Evolutionary conservation across 2,329 filamentous ascomycete genomes (phyloP).

Genomic region (Aspergillus sp.): DNA sequence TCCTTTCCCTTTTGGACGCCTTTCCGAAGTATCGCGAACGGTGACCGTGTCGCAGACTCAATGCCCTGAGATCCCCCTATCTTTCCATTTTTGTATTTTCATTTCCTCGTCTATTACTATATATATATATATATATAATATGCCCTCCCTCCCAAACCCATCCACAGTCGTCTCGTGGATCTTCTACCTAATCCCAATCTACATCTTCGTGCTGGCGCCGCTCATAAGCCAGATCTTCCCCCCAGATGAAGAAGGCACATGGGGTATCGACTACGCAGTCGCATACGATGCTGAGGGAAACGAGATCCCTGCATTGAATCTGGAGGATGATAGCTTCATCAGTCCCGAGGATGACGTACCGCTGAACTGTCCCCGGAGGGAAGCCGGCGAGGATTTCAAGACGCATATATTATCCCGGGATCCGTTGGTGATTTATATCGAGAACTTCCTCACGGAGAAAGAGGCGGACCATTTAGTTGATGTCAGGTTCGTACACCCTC

Average conservation of each 20-base stretch:
- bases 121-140: constrained; percentile 6
- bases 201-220: constrained; percentile 31
- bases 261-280: constrained; percentile 9
- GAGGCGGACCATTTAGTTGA: constrained; percentile 48
- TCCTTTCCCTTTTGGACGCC: too few relatives aligned
- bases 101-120: not conserved
- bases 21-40: too few relatives aligned
- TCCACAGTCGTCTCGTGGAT: constrained; percentile 28
- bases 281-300: not conserved
- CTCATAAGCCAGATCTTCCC: constrained; percentile 22
- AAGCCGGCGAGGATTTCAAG: constrained; percentile 16
- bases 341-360: constrained; percentile 27
- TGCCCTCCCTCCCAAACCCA: constrained; percentile 19
- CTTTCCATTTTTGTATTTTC: not conserved
- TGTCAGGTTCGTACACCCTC: constrained; percentile 42
- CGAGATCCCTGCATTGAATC: constrained; percentile 9
- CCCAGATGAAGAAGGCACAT: constrained; percentile 1
- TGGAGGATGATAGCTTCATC: constrained; percentile 27
- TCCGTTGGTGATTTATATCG: constrained; percentile 54
- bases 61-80: too few relatives aligned
- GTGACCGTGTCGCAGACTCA: too few relatives aligned
- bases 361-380: constrained; percentile 18
- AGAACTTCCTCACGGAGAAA: constrained; percentile 44
- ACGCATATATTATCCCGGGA: constrained; percentile 47
- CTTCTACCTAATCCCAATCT: constrained; percentile 31